phyloP scores from a whole-genome alignment of 1,284 basidiomycete species.

The Pholiota adiposa region DNA sequence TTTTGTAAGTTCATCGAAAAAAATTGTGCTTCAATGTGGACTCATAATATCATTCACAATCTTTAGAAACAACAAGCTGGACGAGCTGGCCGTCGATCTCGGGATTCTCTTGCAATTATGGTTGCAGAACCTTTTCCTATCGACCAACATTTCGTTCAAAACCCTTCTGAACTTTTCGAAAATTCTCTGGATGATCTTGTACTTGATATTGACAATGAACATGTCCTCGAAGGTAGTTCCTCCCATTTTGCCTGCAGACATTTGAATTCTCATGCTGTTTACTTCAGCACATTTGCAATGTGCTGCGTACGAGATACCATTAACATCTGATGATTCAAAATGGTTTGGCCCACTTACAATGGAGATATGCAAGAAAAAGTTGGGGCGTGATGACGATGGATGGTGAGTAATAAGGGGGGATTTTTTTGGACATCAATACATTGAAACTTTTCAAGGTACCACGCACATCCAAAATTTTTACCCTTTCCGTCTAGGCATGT shows the following conservation, averaged over 20 bases:
- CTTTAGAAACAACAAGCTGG: slow-evolving; percentile 85
- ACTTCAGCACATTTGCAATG: slow-evolving; percentile 82
- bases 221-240: slow-evolving; percentile 67
- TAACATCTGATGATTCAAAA: slow-evolving; percentile 64
- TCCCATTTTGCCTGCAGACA: too few species aligned
- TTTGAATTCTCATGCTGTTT: too few species aligned
- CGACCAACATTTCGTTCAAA: slow-evolving; percentile 78
- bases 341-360: slow-evolving; percentile 76
- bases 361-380: slow-evolving; percentile 58
- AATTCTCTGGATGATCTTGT: slow-evolving; percentile 65
- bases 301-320: slow-evolving; percentile 86
- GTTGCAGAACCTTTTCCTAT: slow-evolving; percentile 76
- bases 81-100: slow-evolving; percentile 81
- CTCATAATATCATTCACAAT: slow-evolving; percentile 2
- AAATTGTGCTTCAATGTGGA: neutral
- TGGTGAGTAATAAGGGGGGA: slow-evolving; percentile 51
- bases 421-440: neutral
- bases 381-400: slow-evolving; percentile 67
- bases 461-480: slow-evolving; percentile 76
- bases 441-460: slow-evolving; percentile 60
- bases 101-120: slow-evolving; percentile 83
- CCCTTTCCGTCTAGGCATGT: slow-evolving; percentile 79
- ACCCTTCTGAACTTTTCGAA: slow-evolving; percentile 76
- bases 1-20: slow-evolving; percentile 54
- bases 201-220: slow-evolving; percentile 76